Base-by-base conservation (phyloP, 768 basidiomycete species). In the Leucocoprinus birnbaumii region DNA sequence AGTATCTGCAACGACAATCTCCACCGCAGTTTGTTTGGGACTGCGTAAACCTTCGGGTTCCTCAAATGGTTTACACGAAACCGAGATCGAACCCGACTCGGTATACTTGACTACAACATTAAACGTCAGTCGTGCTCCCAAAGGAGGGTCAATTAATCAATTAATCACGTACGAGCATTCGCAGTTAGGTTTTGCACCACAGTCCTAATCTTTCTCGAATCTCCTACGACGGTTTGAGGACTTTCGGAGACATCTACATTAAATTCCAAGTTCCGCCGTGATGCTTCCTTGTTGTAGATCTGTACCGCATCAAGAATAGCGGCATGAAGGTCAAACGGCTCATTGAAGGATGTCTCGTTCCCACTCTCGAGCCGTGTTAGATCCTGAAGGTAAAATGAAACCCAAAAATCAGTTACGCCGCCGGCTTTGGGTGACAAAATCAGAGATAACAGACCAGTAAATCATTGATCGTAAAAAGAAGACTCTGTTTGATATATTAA, bases 391-490 rank as follows among this genome's bases (percentile, higher is more conserved):
- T 46, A 26, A 26, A 27, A 16, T 2, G n/a, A 46, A n/a, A 34
- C 11, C 19, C 3, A 10, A 51, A 31, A 37, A 54, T 19, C 46
- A 37, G 26, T 43, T 21, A 18, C 7, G 21, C 2, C 13, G 16
- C 1, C 21, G 4, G 7, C 35, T 37, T 40, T n/a, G 24, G 7
- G 22, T 35, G 50, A 53, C 19, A 31, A 48, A 4, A 41, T n/a
- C 41, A 19, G 19, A 24, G 11, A 60, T 6, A 38, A 38, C 72
- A 13, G 51, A 84, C 82, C 62, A 92, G 73, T 9, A 92, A 71
- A 67, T 92, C 89, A 65, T 91, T 91, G 67, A 92, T 90, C 3
- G 89, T 89, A 71, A 90, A 91, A 3, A 92, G 69, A 19, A 92
- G 70, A 55, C 83, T 83, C 84, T 84, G 62, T 21, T 47, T 27